These are phyloP conservation scores for Penicillium rolfsii DNA, from an alignment of 2,329 filamentous ascomycete genomes.

Conservation along the genomic window DNA sequence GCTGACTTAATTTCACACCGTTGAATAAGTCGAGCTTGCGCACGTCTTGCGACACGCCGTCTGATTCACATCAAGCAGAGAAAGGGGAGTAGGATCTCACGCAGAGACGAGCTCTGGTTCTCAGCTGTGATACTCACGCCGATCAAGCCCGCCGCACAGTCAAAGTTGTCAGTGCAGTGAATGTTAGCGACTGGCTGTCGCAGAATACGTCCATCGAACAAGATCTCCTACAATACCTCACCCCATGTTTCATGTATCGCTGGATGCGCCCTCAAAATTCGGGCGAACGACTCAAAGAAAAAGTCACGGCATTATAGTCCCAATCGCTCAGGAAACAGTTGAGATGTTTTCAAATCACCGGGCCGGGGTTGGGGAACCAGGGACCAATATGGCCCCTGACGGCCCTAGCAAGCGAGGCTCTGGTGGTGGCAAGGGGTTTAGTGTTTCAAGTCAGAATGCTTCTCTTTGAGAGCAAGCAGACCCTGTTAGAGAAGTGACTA, in stretches of 20 bases:
- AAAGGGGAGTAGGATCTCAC: too few relatives aligned
- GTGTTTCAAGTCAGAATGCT: slow-evolving; percentile 10
- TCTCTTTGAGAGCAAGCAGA: background rate
- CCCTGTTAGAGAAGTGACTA: background rate
- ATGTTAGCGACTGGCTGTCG: background rate
- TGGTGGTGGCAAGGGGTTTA: background rate
- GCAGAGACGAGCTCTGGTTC: too few relatives aligned
- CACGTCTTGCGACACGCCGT: too few relatives aligned
- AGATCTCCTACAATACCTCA: background rate
- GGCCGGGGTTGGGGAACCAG: background rate
- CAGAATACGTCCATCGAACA: background rate
- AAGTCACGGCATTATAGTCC: background rate
- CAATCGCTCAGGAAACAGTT: background rate
- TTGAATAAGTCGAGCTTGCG: too few relatives aligned
- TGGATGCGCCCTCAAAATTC: background rate
- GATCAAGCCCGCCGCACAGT: too few relatives aligned
- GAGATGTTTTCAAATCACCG: background rate
- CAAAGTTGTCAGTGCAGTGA: too few relatives aligned
- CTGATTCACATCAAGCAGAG: too few relatives aligned
- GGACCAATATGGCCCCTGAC: background rate
- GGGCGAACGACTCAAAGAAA: background rate
- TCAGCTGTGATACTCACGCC: too few relatives aligned
- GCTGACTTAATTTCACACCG: too few relatives aligned
- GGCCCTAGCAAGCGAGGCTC: too few relatives aligned
- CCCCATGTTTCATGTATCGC: background rate